Percentiles rank a stretch among this genome's conserved stretches.
Evolutionary conservation across 2,329 filamentous ascomycete species (phyloP).

Genomic region (Incumbomyces delicatus): DNA sequence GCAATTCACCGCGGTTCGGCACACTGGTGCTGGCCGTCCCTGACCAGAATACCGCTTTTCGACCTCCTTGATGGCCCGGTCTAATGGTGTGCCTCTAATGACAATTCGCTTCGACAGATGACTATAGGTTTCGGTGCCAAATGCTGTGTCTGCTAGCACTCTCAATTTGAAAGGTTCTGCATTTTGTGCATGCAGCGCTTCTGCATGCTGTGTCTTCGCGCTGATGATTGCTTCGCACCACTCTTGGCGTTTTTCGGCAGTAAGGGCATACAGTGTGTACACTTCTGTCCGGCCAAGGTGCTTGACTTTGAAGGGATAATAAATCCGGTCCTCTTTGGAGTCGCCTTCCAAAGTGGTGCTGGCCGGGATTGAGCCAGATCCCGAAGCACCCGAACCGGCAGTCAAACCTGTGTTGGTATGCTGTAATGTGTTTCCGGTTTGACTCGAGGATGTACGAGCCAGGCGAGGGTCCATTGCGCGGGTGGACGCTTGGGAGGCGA

Average conservation of each 20-base stretch:
- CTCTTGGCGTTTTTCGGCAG: slow-evolving; percentile 62
- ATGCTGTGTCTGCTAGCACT: slow-evolving; percentile 85
- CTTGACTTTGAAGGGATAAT: slow-evolving; percentile 93
- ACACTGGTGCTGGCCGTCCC: slow-evolving; percentile 66
- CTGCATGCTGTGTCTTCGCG: slow-evolving; percentile 87
- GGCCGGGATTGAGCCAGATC: slow-evolving; percentile 37
- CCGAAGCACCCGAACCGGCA: slow-evolving; percentile 23
- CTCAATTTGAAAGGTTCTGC: slow-evolving; percentile 89
- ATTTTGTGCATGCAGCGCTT: slow-evolving; percentile 80
- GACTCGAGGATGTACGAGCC: slow-evolving; percentile 40
- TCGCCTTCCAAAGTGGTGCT: slow-evolving; percentile 39
- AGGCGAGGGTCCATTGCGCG: slow-evolving; percentile 41
- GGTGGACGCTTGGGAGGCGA: slow-evolving; percentile 45
- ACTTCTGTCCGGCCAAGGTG: slow-evolving; percentile 80
- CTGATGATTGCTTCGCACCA: slow-evolving; percentile 94
- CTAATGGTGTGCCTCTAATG: slow-evolving; percentile 82
- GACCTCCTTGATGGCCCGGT: slow-evolving; percentile 80
- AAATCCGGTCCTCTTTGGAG: slow-evolving; percentile 64
- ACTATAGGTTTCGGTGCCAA: slow-evolving; percentile 59
- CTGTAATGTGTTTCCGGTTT: slow-evolving; percentile 44
- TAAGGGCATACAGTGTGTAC: slow-evolving; percentile 80
- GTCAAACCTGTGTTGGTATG: slow-evolving; percentile 59
- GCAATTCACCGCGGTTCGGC: slow-evolving; percentile 80
- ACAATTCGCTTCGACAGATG: slow-evolving; percentile 49
- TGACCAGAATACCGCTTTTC: slow-evolving; percentile 59